These are phyloP conservation scores for Macrophomina pseudophaseolina DNA, from an alignment of 2,329 filamentous ascomycete genomes.

Conservation along the genomic window DNA sequence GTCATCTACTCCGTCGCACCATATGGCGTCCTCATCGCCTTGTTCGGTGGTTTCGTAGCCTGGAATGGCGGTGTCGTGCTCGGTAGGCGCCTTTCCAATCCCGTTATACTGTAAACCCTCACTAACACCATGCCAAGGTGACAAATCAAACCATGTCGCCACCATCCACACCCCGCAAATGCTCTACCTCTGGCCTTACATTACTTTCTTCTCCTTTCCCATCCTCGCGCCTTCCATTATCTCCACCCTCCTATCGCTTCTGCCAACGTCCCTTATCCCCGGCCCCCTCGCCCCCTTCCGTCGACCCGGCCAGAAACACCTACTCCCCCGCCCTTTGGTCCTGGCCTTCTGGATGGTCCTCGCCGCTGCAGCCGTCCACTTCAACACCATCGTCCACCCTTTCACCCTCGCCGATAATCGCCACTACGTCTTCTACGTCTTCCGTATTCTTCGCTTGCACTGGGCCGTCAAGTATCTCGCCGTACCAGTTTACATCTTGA, in stretches of 20 bases:
- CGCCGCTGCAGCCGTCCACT: slow-evolving; percentile 64
- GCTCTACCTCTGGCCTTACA: slow-evolving; percentile 92
- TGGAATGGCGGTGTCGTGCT: slow-evolving; percentile 95
- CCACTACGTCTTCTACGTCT: slow-evolving; percentile 97
- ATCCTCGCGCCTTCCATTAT: slow-evolving; percentile 48
- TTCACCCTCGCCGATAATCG: slow-evolving; percentile 96
- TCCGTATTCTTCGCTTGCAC: slow-evolving; percentile 76
- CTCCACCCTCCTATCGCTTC: not conserved
- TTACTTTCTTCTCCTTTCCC: slow-evolving; percentile 87
- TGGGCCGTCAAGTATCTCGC: slow-evolving; percentile 69
- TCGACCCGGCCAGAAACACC: slow-evolving; percentile 13
- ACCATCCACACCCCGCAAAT: slow-evolving; percentile 90
- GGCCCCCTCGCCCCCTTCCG: not conserved
- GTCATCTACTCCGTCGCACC: slow-evolving; percentile 51
- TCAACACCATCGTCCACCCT: slow-evolving; percentile 93
- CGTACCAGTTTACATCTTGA: slow-evolving; percentile 71
- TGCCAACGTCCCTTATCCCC: not conserved
- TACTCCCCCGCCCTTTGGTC: slow-evolving; percentile 42
- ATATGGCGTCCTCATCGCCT: slow-evolving; percentile 65
- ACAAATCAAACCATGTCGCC: slow-evolving; percentile 92
- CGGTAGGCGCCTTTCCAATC: slow-evolving; percentile 54
- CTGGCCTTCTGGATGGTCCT: slow-evolving; percentile 28
- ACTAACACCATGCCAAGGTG: slow-evolving; percentile 59
- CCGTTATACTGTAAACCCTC: slow-evolving; percentile 1
- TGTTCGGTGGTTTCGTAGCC: slow-evolving; percentile 76